Evolutionary conservation across 192 early-diverging fungal species (phyloP).

Genomic region (Spizellomyces sp.): DNA sequence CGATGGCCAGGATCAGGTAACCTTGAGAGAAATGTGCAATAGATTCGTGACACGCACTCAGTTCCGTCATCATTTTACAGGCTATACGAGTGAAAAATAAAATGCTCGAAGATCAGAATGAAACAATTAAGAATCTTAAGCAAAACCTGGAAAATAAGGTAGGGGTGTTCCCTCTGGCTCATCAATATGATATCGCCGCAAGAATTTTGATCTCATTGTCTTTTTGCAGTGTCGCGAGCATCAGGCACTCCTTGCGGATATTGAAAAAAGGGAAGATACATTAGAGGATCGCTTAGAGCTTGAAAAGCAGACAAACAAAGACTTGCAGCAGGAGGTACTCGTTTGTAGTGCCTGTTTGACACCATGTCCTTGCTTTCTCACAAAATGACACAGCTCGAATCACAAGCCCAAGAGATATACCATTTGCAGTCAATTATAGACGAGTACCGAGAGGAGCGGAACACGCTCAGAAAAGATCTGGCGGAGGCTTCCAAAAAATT

Average conservation of each 20-base stretch:
- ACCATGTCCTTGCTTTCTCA: not conserved
- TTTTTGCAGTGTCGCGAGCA: conserved; percentile 42
- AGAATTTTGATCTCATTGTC: too few relatives aligned
- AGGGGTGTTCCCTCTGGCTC: too few relatives aligned
- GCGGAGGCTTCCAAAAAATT: conserved; percentile 40
- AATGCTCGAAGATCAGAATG: conserved; percentile 64
- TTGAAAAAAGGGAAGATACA: conserved; percentile 28
- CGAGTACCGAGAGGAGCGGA: conserved; percentile 49
- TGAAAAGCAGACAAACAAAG: conserved; percentile 13
- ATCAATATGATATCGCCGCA: too few relatives aligned
- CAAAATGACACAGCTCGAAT: conserved; percentile 33
- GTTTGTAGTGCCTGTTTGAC: not conserved
- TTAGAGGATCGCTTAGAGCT: conserved; percentile 38
- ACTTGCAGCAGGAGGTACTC: conserved; percentile 34
- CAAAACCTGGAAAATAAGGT: conserved; percentile 62
- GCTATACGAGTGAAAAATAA: conserved; percentile 53
- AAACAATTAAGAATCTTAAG: conserved; percentile 54
- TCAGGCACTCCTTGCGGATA: conserved; percentile 34
- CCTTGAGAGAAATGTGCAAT: too few relatives aligned
- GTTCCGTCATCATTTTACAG: not conserved
- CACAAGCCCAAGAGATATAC: conserved; percentile 36
- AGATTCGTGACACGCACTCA: too few relatives aligned
- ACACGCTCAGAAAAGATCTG: conserved; percentile 42
- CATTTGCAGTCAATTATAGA: conserved; percentile 42
- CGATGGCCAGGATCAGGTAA: too few relatives aligned